Conservation (phyloP, 768 basidiomycete genomes). For the Aureoboletus auriporus region DNA sequence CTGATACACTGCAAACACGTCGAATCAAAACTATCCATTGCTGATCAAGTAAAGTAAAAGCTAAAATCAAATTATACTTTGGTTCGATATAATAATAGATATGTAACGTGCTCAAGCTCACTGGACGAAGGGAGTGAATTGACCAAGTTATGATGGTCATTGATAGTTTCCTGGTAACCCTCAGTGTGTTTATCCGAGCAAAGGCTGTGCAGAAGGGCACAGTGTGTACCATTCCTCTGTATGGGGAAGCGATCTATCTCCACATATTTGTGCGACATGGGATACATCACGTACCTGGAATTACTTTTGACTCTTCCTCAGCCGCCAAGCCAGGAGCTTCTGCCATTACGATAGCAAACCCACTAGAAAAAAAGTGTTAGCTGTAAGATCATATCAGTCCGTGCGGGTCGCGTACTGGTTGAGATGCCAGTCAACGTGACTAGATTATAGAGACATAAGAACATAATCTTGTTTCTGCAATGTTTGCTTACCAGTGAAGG, state of each 20-base stretch:
- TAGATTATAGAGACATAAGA: neutral
- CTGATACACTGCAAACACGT: no score
- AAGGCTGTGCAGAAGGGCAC: constrained; percentile 6
- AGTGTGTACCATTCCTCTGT: constrained; percentile 20
- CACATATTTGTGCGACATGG: neutral
- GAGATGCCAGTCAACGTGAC: constrained; percentile 32
- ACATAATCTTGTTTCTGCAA: neutral
- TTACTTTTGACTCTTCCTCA: constrained; percentile 2
- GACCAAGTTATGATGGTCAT: no score
- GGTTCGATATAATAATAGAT: no score
- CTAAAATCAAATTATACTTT: no score
- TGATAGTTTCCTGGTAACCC: no score
- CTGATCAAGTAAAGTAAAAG: no score
- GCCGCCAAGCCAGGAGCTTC: constrained; percentile 13
- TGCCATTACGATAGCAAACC: constrained; percentile 29
- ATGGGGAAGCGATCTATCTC: neutral
- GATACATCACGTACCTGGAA: constrained; percentile 17
- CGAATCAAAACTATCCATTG: no score
- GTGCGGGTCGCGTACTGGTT: constrained; percentile 13
- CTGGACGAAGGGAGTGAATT: no score
- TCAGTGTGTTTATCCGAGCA: no score
- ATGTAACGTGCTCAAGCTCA: no score
- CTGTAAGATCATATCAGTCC: neutral
- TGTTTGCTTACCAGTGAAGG: constrained; percentile 36
- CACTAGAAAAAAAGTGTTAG: constrained; percentile 11